Percentiles rank a stretch among this genome's conserved stretches.
These are phyloP conservation scores for Solanum pinnatisectum DNA, from an alignment of 257 asterid species.

Conservation along the genomic window DNA sequence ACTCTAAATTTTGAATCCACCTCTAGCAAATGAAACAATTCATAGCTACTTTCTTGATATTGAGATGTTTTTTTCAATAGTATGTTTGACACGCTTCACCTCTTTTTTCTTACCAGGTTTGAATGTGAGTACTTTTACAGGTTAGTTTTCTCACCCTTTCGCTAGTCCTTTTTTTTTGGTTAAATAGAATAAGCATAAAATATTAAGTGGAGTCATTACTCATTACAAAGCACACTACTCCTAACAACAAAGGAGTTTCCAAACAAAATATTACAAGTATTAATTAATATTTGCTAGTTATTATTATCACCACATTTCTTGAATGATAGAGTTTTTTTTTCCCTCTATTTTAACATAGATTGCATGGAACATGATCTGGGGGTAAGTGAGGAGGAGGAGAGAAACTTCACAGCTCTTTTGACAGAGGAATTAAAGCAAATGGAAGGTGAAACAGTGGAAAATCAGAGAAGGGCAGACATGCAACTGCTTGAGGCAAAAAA, in stretches of 20 bases:
- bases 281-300: not conserved
- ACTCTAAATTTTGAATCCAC: not conserved
- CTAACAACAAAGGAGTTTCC: not conserved
- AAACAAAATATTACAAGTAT: not conserved
- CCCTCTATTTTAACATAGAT: not conserved
- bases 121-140: constrained; percentile 17
- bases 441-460: constrained; percentile 4
- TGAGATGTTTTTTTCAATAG: not conserved
- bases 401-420: constrained; percentile 1
- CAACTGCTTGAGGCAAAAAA: constrained; percentile 17
- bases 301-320: not conserved
- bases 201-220: not conserved
- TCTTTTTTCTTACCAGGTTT: constrained; percentile 9
- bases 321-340: not conserved
- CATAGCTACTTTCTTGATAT: not conserved
- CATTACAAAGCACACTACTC: not conserved
- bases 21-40: not conserved
- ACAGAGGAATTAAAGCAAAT: constrained; percentile 1
- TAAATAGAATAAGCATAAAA: not conserved
- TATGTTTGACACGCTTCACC: not conserved
- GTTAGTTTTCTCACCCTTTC: not conserved
- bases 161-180: not conserved
- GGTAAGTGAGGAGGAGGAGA: constrained; percentile 3
- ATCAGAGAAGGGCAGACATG: constrained; percentile 1
- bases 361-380: constrained; percentile 9